Conservation (phyloP, 75 land plant genomes). For the Pinus tabuliformis region DNA sequence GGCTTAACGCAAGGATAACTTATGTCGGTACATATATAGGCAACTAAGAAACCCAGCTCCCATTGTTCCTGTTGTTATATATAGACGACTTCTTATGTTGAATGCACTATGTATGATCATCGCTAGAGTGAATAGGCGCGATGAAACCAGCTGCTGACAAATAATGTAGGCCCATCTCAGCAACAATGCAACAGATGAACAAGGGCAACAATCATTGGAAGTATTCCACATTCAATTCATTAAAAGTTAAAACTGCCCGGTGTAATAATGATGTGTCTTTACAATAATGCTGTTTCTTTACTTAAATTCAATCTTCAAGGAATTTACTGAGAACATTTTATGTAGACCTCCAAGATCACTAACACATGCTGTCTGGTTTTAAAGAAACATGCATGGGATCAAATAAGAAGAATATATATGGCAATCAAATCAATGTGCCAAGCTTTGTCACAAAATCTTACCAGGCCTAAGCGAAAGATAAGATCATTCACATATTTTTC, state of each 20-base stretch:
- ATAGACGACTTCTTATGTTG: neutral
- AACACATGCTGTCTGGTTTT: neutral
- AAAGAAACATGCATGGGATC: neutral
- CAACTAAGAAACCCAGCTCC: neutral
- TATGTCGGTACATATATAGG: neutral
- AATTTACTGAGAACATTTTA: too few relatives aligned
- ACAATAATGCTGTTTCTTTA: too few relatives aligned
- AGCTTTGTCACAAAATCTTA: conserved; percentile 29
- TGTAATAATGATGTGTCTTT: neutral
- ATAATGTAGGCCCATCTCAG: neutral
- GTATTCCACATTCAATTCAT: neutral
- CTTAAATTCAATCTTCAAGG: too few relatives aligned
- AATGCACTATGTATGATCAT: neutral
- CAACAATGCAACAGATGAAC: conserved; percentile 4
- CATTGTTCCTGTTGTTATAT: neutral
- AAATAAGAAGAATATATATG: neutral
- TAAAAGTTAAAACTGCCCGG: neutral
- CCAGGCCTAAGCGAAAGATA: conserved; percentile 85
- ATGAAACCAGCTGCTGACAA: neutral
- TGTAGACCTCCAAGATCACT: neutral
- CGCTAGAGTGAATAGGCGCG: neutral
- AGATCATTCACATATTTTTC: conserved; percentile 77
- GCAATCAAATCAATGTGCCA: neutral
- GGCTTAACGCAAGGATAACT: neutral
- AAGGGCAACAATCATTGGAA: neutral